Conservation (phyloP, 1,284 basidiomycete species). For the Sporisorium scitamineum region DNA sequence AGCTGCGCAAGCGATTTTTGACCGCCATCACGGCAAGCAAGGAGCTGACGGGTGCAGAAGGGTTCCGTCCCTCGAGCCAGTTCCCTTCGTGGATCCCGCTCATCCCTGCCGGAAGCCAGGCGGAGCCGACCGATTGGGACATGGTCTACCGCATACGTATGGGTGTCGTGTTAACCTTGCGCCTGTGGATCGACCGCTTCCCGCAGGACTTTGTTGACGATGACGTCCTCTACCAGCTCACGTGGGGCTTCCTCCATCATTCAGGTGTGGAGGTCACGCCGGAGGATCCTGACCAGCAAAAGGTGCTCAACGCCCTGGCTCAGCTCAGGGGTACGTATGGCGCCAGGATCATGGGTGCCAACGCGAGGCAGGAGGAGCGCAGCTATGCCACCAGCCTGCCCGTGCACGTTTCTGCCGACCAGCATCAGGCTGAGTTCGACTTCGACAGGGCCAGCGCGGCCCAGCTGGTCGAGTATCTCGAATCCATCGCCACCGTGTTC, state of each 20-base stretch:
- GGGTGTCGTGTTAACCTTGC: slow-evolving; percentile 56
- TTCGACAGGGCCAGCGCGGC: slow-evolving; percentile 49
- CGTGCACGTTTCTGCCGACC: slow-evolving; percentile 22
- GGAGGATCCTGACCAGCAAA: slow-evolving; percentile 53
- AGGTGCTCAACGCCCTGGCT: slow-evolving; percentile 43
- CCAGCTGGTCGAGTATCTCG: slow-evolving; percentile 63
- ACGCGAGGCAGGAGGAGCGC: slow-evolving; percentile 44
- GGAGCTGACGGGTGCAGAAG: slow-evolving; percentile 56
- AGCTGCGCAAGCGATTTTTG: slow-evolving; percentile 61
- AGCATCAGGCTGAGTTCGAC: slow-evolving; percentile 44
- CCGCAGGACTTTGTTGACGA: slow-evolving; percentile 65
- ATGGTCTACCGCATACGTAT: slow-evolving; percentile 58
- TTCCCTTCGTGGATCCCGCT: slow-evolving; percentile 63
- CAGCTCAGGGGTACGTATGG: slow-evolving; percentile 44
- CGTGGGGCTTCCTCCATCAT: slow-evolving; percentile 51
- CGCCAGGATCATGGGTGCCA: slow-evolving; percentile 51
- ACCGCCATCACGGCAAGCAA: slow-evolving; percentile 61
- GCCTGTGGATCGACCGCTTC: slow-evolving; percentile 60
- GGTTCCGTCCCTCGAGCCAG: slow-evolving; percentile 54
- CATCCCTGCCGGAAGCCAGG: slow-evolving; percentile 34
- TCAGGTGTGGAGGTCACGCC: slow-evolving; percentile 30
- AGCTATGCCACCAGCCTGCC: slow-evolving; percentile 26
- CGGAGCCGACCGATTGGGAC: slow-evolving; percentile 62
- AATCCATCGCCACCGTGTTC: slow-evolving; percentile 62
- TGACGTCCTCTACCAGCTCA: slow-evolving; percentile 53